Percentiles rank a stretch among this genome's conserved stretches.
These are phyloP conservation scores for Phytopythium helicoides DNA, from an alignment of 352 stramenopile genomes.

Conservation along the genomic window DNA sequence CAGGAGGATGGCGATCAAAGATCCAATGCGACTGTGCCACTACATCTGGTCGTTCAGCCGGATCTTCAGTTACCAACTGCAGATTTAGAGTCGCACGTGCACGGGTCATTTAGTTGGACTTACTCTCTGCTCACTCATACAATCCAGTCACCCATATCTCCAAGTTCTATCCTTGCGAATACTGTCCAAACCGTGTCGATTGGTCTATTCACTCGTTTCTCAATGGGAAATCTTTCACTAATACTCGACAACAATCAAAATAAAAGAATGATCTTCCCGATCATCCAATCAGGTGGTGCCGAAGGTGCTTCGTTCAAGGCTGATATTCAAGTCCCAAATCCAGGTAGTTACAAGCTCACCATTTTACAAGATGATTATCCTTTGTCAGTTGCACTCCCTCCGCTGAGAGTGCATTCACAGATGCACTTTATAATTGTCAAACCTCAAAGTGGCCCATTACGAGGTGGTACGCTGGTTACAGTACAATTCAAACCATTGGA, in stretches of 20 bases:
- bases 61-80: neutral
- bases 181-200: neutral
- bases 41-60: neutral
- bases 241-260: neutral
- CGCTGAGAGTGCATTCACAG: neutral
- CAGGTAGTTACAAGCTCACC: neutral
- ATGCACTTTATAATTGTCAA: neutral
- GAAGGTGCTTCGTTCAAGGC: too few relatives aligned
- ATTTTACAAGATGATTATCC: too few relatives aligned
- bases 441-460: constrained; percentile 12
- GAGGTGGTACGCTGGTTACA: constrained; percentile 25
- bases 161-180: neutral
- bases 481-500: constrained; percentile 4
- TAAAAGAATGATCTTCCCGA: neutral
- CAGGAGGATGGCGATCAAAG: neutral
- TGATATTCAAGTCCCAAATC: too few relatives aligned
- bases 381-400: constrained; percentile 5
- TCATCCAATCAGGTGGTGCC: neutral
- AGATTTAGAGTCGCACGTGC: neutral
- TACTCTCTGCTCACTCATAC: constrained; percentile 11
- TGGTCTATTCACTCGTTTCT: neutral
- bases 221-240: neutral
- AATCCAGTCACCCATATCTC: neutral
- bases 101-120: constrained; percentile 11
- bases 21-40: neutral